A percentile compares a stretch with the other conserved stretches of the same genome.
Conservation (phyloP, 2,329 filamentous ascomycete species). For the Sarocladiaceae sp. region DNA sequence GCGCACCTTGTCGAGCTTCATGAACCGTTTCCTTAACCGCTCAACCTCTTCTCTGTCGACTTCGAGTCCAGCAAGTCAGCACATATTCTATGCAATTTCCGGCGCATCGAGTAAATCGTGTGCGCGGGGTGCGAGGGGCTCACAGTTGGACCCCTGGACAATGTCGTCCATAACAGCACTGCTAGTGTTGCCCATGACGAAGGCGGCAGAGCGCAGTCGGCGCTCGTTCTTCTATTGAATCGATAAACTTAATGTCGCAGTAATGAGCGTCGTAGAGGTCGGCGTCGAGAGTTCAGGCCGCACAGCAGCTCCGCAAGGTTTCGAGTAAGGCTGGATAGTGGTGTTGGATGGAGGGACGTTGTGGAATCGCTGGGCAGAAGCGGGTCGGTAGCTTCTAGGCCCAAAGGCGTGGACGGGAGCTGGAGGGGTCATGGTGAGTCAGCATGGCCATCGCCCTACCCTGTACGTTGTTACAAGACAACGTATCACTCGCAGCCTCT, state of each 20-base stretch:
- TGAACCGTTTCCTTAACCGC: conserved; percentile 91
- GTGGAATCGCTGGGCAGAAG: conserved; percentile 6
- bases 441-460: not conserved
- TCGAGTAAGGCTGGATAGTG: conserved; percentile 24
- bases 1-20: conserved; percentile 95
- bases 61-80: conserved; percentile 29
- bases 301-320: conserved; percentile 4
- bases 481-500: no score
- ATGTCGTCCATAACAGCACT: conserved; percentile 87
- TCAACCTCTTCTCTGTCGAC: conserved; percentile 98
- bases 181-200: conserved; percentile 63
- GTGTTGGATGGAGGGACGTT: conserved; percentile 8
- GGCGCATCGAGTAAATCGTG: conserved; percentile 10
- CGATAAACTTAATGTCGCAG: not conserved
- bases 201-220: not conserved
- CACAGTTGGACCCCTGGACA: conserved; percentile 95
- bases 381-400: not conserved
- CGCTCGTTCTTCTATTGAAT: not conserved
- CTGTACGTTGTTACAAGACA: not conserved
- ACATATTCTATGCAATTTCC: conserved; percentile 4
- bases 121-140: conserved; percentile 15
- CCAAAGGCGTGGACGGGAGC: not conserved
- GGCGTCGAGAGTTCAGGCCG: not conserved
- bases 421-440: conserved; percentile 9
- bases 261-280: not conserved